A percentile compares a stretch with the other conserved stretches of the same genome.
phyloP scores from a whole-genome alignment of 2,329 filamentous ascomycete species.

The Plectosphaerella sp. region DNA sequence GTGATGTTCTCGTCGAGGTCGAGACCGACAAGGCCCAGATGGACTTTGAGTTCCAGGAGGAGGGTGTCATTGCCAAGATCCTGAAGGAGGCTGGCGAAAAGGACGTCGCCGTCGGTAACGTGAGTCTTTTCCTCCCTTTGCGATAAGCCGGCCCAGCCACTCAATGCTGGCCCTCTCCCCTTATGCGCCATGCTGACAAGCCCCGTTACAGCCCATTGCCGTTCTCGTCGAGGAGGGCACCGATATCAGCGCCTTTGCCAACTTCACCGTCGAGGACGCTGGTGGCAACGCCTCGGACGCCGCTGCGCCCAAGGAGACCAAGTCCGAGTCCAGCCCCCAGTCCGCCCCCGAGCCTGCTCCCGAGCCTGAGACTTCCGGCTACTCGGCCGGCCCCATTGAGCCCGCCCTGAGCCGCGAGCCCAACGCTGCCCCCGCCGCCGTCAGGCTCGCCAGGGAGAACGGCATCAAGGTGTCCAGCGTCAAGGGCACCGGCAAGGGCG shows the following conservation, averaged over 20 bases:
- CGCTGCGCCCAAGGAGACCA: slow-evolving; percentile 61
- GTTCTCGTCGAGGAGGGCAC: slow-evolving; percentile 88
- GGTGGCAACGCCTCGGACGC: slow-evolving; percentile 70
- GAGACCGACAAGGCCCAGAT: slow-evolving; percentile 99
- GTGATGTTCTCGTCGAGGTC: slow-evolving; percentile 95
- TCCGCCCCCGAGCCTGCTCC: slow-evolving; percentile 55
- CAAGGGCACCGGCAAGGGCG: slow-evolving; percentile 83
- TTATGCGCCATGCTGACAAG: slow-evolving; percentile 5
- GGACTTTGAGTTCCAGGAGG: slow-evolving; percentile 99
- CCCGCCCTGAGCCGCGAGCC: slow-evolving; percentile 79
- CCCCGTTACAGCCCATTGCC: slow-evolving; percentile 73
- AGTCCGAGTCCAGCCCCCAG: slow-evolving; percentile 55
- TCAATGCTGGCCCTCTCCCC: too few species aligned
- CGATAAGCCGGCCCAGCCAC: too few species aligned
- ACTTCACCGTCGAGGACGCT: slow-evolving; percentile 84
- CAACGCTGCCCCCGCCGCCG: slow-evolving; percentile 66
- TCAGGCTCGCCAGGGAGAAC: slow-evolving; percentile 80
- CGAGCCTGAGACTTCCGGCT: slow-evolving; percentile 54
- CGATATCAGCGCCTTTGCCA: slow-evolving; percentile 83
- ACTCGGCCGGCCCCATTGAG: slow-evolving; percentile 64
- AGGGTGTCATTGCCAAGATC: slow-evolving; percentile 91
- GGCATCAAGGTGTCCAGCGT: slow-evolving; percentile 71
- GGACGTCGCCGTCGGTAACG: slow-evolving; percentile 89
- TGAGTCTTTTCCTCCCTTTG: slow-evolving; percentile 46
- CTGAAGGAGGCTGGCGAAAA: slow-evolving; percentile 90